phyloP scores from a whole-genome alignment of 345 rosid species.

The Aquilaria malaccensis region DNA sequence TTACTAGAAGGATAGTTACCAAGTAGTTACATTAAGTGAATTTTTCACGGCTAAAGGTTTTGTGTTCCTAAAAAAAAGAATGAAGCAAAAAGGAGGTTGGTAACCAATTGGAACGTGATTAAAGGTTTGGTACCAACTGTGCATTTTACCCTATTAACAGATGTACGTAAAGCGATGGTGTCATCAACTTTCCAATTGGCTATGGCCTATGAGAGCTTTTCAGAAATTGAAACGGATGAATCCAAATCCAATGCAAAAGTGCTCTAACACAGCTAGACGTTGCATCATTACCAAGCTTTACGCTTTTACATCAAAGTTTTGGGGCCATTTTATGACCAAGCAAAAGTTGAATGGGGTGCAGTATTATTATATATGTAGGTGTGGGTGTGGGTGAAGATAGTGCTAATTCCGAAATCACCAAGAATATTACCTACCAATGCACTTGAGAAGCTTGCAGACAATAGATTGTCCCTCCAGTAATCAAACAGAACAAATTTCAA shows the following conservation, averaged over 20 bases:
- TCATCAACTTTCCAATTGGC: no score
- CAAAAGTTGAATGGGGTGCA: neutral
- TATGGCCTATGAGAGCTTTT: no score
- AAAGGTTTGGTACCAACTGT: no score
- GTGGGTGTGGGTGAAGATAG: constrained; percentile 1
- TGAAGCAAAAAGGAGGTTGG: no score
- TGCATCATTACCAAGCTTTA: neutral
- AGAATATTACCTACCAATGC: neutral
- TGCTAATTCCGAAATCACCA: constrained; percentile 4
- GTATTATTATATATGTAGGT: neutral
- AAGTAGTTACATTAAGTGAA: no score
- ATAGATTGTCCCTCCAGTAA: neutral
- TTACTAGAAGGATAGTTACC: no score
- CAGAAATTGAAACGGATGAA: no score
- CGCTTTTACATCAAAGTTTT: neutral
- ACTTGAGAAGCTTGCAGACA: constrained; percentile 1
- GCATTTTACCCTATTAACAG: no score
- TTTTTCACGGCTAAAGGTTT: no score
- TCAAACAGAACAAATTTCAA: neutral
- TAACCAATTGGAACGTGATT: no score
- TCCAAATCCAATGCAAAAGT: neutral
- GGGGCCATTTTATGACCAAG: constrained; percentile 3
- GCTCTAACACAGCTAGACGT: neutral
- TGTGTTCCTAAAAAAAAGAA: no score
- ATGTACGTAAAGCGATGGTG: no score